These are phyloP conservation scores for Suhomyces wounanorum DNA, from an alignment of 1,139 yeast genomes.

Conservation along the genomic window DNA sequence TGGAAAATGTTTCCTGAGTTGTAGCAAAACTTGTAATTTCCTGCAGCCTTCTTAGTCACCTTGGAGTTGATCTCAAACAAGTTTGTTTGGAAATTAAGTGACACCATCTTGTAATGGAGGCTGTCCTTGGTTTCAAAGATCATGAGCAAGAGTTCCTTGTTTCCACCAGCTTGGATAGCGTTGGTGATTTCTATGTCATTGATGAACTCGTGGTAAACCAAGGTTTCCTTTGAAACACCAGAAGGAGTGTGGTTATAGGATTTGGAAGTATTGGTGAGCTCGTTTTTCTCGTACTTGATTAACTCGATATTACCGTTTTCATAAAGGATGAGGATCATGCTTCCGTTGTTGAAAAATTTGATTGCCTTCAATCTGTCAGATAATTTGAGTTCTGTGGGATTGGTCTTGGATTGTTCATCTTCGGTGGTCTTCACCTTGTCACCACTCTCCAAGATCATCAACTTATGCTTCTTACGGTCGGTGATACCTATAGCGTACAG, in stretches of 20 bases:
- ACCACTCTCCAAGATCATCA: slow-evolving; percentile 34
- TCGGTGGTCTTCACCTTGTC: slow-evolving; percentile 16
- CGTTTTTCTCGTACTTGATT: slow-evolving; percentile 23
- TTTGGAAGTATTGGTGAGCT: slow-evolving; percentile 6
- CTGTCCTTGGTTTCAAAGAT: slow-evolving; percentile 19
- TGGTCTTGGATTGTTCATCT: slow-evolving; percentile 18
- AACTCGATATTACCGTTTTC: slow-evolving; percentile 46
- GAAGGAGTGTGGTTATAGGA: slow-evolving; percentile 9
- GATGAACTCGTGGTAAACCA: slow-evolving; percentile 29
- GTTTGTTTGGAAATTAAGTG: slow-evolving; percentile 23
- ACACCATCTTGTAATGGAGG: slow-evolving; percentile 25
- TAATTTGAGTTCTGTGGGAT: slow-evolving; percentile 23
- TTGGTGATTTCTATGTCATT: slow-evolving; percentile 16
- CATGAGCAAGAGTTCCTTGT: slow-evolving; percentile 28
- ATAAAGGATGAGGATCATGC: slow-evolving; percentile 41
- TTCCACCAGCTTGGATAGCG: slow-evolving; percentile 13
- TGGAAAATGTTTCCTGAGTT: slow-evolving; percentile 31
- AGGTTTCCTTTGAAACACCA: slow-evolving; percentile 10
- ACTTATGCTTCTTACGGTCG: slow-evolving; percentile 47
- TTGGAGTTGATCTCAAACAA: slow-evolving; percentile 23
- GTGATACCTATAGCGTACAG: slow-evolving; percentile 46
- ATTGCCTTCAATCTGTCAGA: slow-evolving; percentile 35
- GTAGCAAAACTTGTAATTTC: slow-evolving; percentile 24
- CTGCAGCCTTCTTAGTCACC: slow-evolving; percentile 5
- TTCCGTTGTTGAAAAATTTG: slow-evolving; percentile 34